Base-by-base conservation (phyloP, 805 yeast genomes). In the Nakazawaea wickerhamii region DNA sequence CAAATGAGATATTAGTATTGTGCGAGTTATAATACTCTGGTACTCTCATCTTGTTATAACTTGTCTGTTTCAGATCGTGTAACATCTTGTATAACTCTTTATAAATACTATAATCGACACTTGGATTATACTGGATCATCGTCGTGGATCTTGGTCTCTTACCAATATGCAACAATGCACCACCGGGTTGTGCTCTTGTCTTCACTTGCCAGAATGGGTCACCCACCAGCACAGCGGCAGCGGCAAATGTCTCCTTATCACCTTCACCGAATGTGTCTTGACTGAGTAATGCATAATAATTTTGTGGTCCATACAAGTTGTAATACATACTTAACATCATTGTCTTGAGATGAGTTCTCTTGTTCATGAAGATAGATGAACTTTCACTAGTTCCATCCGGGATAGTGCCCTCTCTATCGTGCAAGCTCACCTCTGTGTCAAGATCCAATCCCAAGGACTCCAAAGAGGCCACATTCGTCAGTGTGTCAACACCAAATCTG, bases 221-320 rank as follows among this genome's bases (percentile, higher is more conserved):
- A 0, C 58, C 51, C 52, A 74, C 52, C 1, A 63, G 73, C 39
- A 63, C 65, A 1, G 84, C 83, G 2, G 81, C 84, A 7, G 80
- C 78, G 18, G 75, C 67, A 48, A 77, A 79, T 0, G 85, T 79
- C 53, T 80, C 85, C 56, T 79, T 79, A 52, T 80, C 85, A 45
- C 85, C 85, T 62, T 79, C 81, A 25, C 85, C 85, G 6, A 82
- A 75, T 5, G 75, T 63, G 9, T 81, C 82, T 53, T 77, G 84
- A 0, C 82, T 71, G 48, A 79, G 59, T 46, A 80, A 57, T 7
- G 75, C 75, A 48, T 79, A 79, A 55, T 75, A 80, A 59, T 68
- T 74, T 5, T 64, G 53, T 3, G 82, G 82, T 0, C 85, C 84
- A 54, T 63, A 60, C 34, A 74, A 57, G 48, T 79, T 79, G 55